Evolutionary conservation across 2,329 filamentous ascomycete species (phyloP).

Genomic region (Phialocephala sp.): DNA sequence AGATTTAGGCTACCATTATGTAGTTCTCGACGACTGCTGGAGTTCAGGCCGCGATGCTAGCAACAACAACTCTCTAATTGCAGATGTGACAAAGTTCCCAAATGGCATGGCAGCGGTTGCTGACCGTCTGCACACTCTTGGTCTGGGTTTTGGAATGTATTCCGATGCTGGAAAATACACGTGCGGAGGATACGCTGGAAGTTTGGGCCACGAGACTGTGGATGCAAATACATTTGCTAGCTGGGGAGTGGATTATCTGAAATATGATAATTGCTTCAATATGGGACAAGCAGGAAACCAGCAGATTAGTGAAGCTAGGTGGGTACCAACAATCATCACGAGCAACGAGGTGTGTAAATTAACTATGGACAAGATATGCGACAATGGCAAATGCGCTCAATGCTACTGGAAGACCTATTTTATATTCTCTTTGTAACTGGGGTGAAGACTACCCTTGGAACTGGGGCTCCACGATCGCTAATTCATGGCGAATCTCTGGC

Average conservation of each 20-base stretch:
- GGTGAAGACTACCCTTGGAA: conserved; percentile 53
- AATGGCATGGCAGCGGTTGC: conserved; percentile 54
- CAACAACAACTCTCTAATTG: conserved; percentile 49
- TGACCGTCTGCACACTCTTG: conserved; percentile 53
- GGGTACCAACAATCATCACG: neutral
- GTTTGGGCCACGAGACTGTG: conserved; percentile 55
- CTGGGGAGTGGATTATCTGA: conserved; percentile 59
- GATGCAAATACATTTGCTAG: conserved; percentile 58
- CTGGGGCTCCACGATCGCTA: conserved; percentile 44
- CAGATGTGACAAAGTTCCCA: conserved; percentile 51
- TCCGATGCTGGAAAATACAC: conserved; percentile 51
- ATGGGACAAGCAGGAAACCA: conserved; percentile 54
- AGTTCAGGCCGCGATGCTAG: conserved; percentile 49
- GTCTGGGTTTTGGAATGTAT: conserved; percentile 60
- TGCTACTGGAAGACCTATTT: conserved; percentile 45
- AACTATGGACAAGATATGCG: conserved; percentile 37
- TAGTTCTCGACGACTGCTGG: conserved; percentile 62
- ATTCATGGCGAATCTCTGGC: conserved; percentile 48
- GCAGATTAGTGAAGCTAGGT: conserved; percentile 48
- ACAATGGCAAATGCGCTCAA: conserved; percentile 45
- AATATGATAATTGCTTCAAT: conserved; percentile 64
- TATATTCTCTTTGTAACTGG: conserved; percentile 53
- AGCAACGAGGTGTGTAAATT: neutral
- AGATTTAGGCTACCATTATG: conserved; percentile 61
- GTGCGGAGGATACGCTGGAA: conserved; percentile 50